Evolutionary conservation across 441 rosid species (phyloP).

Genomic region (Populus tomentosa): DNA sequence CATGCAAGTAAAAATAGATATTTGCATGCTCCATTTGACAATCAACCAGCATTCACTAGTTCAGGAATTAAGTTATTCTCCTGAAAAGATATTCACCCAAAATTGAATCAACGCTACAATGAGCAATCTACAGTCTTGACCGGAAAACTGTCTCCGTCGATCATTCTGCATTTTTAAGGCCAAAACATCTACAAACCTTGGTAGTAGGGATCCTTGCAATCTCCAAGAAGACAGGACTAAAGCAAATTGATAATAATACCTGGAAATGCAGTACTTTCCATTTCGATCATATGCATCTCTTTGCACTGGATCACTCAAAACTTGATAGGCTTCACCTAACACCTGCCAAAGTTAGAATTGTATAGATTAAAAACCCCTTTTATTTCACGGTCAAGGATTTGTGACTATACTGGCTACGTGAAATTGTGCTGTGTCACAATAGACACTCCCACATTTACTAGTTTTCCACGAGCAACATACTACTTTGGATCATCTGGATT

Average conservation of each 20-base stretch:
- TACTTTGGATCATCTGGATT: background rate
- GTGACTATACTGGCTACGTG: background rate
- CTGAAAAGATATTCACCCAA: background rate
- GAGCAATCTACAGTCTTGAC: background rate
- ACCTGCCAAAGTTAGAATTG: slow-evolving; percentile 38
- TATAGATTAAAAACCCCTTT: background rate
- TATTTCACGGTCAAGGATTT: background rate
- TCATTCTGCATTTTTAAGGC: background rate
- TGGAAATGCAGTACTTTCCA: slow-evolving; percentile 63
- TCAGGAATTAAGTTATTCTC: background rate
- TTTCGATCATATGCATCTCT: slow-evolving; percentile 74
- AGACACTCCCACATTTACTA: background rate
- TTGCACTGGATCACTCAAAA: slow-evolving; percentile 75
- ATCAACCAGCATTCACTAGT: background rate
- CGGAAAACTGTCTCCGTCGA: background rate
- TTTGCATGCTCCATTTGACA: background rate
- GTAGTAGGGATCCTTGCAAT: background rate
- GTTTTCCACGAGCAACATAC: background rate
- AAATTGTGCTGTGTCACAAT: background rate
- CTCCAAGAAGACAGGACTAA: background rate
- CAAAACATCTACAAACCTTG: background rate
- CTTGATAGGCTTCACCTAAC: slow-evolving; percentile 89
- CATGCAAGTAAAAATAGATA: background rate
- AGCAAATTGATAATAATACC: slow-evolving; percentile 29
- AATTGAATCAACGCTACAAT: background rate